Evolutionary conservation across 2,329 filamentous ascomycete genomes (phyloP).

Genomic region (Penicillium sp.): DNA sequence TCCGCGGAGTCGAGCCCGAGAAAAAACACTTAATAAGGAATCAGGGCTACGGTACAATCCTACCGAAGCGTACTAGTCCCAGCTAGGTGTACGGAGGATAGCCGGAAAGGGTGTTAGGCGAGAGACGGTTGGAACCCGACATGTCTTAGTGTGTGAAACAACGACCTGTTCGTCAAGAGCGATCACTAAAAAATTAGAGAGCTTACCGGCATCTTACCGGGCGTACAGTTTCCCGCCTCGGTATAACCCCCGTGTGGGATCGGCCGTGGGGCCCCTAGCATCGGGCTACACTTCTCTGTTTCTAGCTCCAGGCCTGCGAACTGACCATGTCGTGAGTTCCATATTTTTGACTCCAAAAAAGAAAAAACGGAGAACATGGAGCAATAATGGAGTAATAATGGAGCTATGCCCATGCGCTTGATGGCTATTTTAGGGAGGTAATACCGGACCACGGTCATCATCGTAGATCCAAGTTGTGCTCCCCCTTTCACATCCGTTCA

Average conservation of each 20-base stretch:
- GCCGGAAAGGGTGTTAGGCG: neutral
- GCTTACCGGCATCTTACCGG: conserved; percentile 7
- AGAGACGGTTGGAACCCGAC: conserved; percentile 3
- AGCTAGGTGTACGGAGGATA: neutral
- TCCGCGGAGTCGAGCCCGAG: neutral
- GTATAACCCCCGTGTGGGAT: conserved; percentile 27
- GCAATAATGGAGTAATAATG: neutral
- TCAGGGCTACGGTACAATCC: neutral
- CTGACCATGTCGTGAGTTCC: neutral
- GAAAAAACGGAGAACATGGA: neutral
- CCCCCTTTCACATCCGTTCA: neutral
- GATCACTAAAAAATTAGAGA: neutral
- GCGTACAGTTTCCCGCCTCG: neutral
- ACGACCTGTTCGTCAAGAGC: conserved; percentile 18
- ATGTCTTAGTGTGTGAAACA: conserved; percentile 20
- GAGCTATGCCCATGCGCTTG: neutral
- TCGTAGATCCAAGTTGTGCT: conserved; percentile 2
- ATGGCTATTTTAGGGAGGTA: conserved; percentile 12
- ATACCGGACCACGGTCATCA: conserved; percentile 4
- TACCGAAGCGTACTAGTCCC: neutral
- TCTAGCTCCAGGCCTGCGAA: neutral
- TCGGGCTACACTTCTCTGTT: neutral
- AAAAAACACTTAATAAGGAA: neutral
- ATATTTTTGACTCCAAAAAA: neutral
- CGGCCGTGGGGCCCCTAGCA: conserved; percentile 11